Evolutionary conservation across 768 basidiomycete species (phyloP).

Genomic region (Psilocybe azurescens): DNA sequence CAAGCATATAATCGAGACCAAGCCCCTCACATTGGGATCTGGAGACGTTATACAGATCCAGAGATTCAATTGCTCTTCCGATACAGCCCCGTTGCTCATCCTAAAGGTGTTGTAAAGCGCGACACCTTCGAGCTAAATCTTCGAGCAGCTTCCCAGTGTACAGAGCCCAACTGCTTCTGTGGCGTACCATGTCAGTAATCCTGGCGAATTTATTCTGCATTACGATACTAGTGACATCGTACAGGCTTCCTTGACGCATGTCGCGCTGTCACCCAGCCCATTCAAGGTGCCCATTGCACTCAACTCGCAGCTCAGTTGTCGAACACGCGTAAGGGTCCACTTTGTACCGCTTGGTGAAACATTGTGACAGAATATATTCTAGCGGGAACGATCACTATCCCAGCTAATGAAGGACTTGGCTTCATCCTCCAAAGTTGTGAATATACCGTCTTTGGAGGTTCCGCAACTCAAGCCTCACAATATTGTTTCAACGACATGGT

Average conservation of each 20-base stretch:
- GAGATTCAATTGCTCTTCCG: slow-evolving; percentile 14
- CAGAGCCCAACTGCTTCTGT: slow-evolving; percentile 13
- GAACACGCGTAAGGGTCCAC: slow-evolving; percentile 10
- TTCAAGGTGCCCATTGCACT: slow-evolving; percentile 12
- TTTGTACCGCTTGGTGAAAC: too few relatives aligned
- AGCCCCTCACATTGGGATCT: slow-evolving; percentile 6
- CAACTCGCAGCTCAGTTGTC: slow-evolving; percentile 6
- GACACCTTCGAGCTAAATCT: neutral
- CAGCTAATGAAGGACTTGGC: slow-evolving; percentile 15
- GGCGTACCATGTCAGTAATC: slow-evolving; percentile 14
- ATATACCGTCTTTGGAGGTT: slow-evolving; percentile 12
- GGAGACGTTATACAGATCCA: slow-evolving; percentile 15
- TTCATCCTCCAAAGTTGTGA: slow-evolving; percentile 21
- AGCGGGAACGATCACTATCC: slow-evolving; percentile 15
- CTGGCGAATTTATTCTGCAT: too few relatives aligned
- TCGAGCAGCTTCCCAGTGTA: slow-evolving; percentile 10
- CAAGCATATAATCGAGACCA: slow-evolving; percentile 13
- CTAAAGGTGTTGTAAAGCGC: neutral
- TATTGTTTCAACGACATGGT: slow-evolving; percentile 21
- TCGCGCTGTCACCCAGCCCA: slow-evolving; percentile 9
- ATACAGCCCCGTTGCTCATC: neutral
- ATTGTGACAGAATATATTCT: neutral
- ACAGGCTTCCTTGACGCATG: slow-evolving; percentile 15
- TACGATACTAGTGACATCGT: neutral
- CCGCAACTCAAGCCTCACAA: slow-evolving; percentile 1